Base-by-base conservation (phyloP, 2,329 filamentous ascomycete species). In the Botrytis sinoallii region DNA sequence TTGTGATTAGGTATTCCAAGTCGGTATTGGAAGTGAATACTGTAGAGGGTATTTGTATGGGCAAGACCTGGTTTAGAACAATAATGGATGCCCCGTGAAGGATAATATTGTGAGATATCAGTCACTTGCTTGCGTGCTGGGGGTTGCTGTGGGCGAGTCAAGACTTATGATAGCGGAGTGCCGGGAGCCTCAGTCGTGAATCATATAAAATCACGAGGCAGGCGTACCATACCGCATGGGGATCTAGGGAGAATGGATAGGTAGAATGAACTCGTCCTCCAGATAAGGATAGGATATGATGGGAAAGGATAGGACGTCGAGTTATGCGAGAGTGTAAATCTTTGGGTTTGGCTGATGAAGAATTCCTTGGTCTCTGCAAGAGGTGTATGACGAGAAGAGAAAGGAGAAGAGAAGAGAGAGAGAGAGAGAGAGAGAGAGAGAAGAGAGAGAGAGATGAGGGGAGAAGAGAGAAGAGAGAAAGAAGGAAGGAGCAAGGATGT, bases 51-150 rank as follows among this genome's bases (percentile, higher is more conserved):
- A 40, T 18, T 22, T 22, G 65, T 32, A 57, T 42, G 18, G 18
- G n/a, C 22, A 60, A 67, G 60, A 68, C 40, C 40, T 52, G 40
- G 52, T 69, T 69, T 44, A 18, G 10, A 67, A 60, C 61, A 25
- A 52, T 52, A 14, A 29, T 52, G 64, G 5, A 59, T 12, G 48
- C 57, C 38, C 12, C 32, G 22, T 57, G n/a, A 52, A 60, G 63
- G 42, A 38, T 38, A 52, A 32, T 72, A 66, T 60, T 66, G 70
- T 72, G 42, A 72, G 71, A 72, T 72, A 68, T 60, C 70, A 72
- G 48, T 68, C 71, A 72, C 20, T 61, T 72, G 63, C 40, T 66
- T 48, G 46, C 46, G 46, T 48, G 46, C 46, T 48, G 44, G 25
- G 25, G 48, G n/a, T 55, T 29, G 52, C 71, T 35, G 48, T 25